These are phyloP conservation scores for Termitomyces sp. DNA, from an alignment of 1,284 basidiomycete genomes.

Conservation along the genomic window DNA sequence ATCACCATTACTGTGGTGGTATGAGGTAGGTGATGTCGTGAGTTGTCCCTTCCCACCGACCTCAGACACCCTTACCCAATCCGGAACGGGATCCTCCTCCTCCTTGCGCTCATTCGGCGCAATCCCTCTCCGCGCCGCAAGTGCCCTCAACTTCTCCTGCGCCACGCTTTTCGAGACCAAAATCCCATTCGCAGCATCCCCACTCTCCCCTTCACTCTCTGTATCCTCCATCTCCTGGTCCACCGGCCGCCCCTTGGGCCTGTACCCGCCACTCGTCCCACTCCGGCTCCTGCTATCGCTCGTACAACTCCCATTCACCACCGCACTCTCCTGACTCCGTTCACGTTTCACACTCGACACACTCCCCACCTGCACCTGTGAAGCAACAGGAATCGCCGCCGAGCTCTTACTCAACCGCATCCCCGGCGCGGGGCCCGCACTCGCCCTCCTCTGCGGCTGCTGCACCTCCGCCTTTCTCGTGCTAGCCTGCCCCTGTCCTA, in stretches of 20 bases:
- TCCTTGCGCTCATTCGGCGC: conserved; percentile 11
- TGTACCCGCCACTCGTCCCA: conserved; percentile 37
- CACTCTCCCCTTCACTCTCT: conserved; percentile 51
- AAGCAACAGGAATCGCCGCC: conserved; percentile 58
- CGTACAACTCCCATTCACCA: not conserved
- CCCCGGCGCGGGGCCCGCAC: conserved; percentile 18
- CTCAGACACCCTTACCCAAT: conserved; percentile 22
- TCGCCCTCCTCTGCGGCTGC: conserved; percentile 7
- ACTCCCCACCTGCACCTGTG: conserved; percentile 47
- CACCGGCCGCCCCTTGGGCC: conserved; percentile 60
- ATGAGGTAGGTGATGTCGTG: conserved; percentile 12
- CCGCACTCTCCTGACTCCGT: conserved; percentile 11
- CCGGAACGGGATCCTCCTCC: conserved; percentile 25
- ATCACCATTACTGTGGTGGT: conserved; percentile 1
- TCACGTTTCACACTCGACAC: conserved; percentile 19
- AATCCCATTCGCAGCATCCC: conserved; percentile 44
- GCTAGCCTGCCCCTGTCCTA: not conserved
- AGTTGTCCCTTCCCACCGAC: conserved; percentile 1
- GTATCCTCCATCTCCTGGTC: conserved; percentile 67
- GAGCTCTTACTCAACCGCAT: conserved; percentile 60
- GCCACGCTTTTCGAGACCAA: conserved; percentile 61
- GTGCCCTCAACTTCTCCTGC: conserved; percentile 53
- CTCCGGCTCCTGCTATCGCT: conserved; percentile 28
- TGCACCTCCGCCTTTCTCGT: conserved; percentile 24
- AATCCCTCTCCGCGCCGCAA: conserved; percentile 39